phyloP scores from a whole-genome alignment of 1,284 basidiomycete genomes.

The Lignosus rhinocerotis region DNA sequence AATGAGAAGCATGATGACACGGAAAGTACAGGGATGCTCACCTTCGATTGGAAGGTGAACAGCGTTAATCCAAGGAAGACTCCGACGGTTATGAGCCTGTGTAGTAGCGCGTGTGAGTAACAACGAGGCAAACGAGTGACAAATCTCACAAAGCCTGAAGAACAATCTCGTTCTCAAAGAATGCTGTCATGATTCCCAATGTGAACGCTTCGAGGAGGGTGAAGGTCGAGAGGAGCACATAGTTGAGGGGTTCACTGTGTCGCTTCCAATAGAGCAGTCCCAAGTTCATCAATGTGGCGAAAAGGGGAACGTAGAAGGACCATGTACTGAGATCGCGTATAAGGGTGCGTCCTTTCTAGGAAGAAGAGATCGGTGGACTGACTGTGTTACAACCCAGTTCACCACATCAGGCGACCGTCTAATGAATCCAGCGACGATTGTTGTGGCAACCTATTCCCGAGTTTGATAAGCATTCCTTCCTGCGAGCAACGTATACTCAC shows the following conservation, averaged over 20 bases:
- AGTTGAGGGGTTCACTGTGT: constrained; percentile 81
- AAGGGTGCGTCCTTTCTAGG: neutral
- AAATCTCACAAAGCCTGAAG: constrained; percentile 72
- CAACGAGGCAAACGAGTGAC: neutral
- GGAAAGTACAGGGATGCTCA: constrained; percentile 26
- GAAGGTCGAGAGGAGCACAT: constrained; percentile 76
- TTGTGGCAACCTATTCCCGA: constrained; percentile 58
- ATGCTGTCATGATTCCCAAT: constrained; percentile 76
- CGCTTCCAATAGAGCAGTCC: constrained; percentile 86
- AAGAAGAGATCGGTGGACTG: constrained; percentile 22
- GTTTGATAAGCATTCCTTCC: neutral
- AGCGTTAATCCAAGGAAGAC: constrained; percentile 86
- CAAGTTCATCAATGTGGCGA: constrained; percentile 75
- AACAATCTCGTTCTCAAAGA: constrained; percentile 77
- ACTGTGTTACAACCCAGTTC: constrained; percentile 74
- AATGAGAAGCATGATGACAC: neutral
- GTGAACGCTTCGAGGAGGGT: constrained; percentile 81
- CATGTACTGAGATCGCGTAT: constrained; percentile 49
- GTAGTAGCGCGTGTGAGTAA: constrained; percentile 17
- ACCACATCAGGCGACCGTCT: constrained; percentile 59
- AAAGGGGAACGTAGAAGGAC: constrained; percentile 74
- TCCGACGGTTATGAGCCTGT: constrained; percentile 79
- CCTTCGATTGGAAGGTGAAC: constrained; percentile 85
- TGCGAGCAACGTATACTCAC: constrained; percentile 39
- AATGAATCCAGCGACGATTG: constrained; percentile 65